phyloP scores from a whole-genome alignment of 371 early-diverging fungal genomes.

The Circinella minor region DNA sequence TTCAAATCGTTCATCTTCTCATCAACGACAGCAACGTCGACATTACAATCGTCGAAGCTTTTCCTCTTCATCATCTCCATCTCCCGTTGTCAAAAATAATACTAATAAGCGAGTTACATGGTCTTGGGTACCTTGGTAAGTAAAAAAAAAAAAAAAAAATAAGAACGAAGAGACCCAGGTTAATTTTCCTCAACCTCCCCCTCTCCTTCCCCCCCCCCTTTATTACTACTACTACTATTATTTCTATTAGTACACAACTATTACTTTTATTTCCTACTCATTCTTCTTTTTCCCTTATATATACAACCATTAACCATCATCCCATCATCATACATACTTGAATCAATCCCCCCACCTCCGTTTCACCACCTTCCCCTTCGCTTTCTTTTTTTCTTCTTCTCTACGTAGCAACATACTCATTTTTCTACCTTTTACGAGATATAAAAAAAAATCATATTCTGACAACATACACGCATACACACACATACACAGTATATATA shows the following conservation, averaged over 20 bases:
- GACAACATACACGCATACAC: too few species aligned
- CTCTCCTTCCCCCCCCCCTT: too few species aligned
- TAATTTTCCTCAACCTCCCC: background rate
- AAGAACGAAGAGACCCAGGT: background rate
- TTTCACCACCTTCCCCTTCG: too few species aligned
- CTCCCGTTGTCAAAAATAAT: constrained; percentile 3
- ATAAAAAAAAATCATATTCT: too few species aligned
- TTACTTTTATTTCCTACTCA: background rate
- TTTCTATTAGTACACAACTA: too few species aligned
- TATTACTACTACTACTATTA: too few species aligned
- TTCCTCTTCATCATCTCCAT: background rate
- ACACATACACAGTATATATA: too few species aligned
- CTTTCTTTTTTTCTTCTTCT: too few species aligned
- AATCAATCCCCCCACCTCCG: too few species aligned
- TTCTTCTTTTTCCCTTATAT: background rate
- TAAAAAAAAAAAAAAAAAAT: background rate
- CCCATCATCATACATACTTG: background rate
- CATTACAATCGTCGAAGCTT: background rate
- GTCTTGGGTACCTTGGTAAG: constrained; percentile 4
- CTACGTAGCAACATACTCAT: too few species aligned
- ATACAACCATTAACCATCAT: background rate
- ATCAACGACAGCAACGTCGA: background rate
- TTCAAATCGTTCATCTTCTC: background rate
- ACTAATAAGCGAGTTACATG: background rate
- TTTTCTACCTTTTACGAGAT: too few species aligned